Percentiles rank a stretch among this genome's conserved stretches.
These are phyloP conservation scores for Diplogelasinospora grovesii DNA, from an alignment of 495 filamentous ascomycete species.

Conservation along the genomic window DNA sequence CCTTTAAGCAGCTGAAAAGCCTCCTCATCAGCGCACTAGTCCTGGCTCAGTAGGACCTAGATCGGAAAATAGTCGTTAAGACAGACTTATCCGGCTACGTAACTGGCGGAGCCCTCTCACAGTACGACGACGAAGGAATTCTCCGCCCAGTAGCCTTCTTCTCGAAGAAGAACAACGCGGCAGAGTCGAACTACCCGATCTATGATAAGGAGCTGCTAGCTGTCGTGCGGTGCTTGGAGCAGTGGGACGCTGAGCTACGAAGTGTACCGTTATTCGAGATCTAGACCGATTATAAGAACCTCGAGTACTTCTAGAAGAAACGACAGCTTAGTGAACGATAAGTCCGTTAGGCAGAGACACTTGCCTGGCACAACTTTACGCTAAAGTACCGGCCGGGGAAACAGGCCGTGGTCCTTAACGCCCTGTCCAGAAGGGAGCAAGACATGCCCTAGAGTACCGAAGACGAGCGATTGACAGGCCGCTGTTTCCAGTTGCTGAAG, in stretches of 20 bases:
- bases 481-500: too few relatives aligned
- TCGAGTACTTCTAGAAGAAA: neutral
- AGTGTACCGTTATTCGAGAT: neutral
- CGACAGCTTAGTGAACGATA: conserved; percentile 1
- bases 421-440: too few relatives aligned
- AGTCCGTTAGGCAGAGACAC: conserved; percentile 6
- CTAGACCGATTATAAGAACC: conserved; percentile 5
- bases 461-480: too few relatives aligned
- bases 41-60: too few relatives aligned
- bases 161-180: conserved; percentile 5
- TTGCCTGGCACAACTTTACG: neutral
- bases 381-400: too few relatives aligned
- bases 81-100: too few relatives aligned
- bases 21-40: too few relatives aligned
- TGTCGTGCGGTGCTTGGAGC: conserved; percentile 2
- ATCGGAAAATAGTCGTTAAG: too few relatives aligned
- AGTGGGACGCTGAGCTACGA: conserved; percentile 5
- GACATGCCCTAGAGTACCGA: too few relatives aligned
- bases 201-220: conserved; percentile 15
- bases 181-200: conserved; percentile 16
- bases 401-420: too few relatives aligned
- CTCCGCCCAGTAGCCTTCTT: conserved; percentile 1
- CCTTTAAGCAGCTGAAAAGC: too few relatives aligned
- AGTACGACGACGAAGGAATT: neutral
- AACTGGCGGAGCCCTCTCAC: too few relatives aligned